Conservation (phyloP, 31 red algal species). For the Porphyra umbilicalis region DNA sequence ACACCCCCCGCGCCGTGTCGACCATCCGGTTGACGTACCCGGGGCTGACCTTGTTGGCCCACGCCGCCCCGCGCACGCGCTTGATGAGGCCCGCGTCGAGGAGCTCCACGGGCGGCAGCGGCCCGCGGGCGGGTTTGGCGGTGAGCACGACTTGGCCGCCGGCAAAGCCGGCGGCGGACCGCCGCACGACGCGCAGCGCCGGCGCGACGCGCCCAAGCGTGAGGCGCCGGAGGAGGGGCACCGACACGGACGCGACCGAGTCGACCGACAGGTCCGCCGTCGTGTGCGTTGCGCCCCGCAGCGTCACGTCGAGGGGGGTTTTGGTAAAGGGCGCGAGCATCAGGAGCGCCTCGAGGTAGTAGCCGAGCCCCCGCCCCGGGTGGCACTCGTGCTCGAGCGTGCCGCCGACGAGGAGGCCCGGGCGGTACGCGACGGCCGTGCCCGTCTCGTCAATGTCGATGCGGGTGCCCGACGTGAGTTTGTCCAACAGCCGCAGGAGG, state of each 20-base stretch:
- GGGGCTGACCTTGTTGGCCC: constrained; percentile 52
- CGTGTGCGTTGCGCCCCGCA: constrained; percentile 58
- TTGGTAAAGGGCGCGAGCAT: constrained; percentile 81
- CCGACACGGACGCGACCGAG: constrained; percentile 50
- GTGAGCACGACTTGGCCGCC: constrained; percentile 47
- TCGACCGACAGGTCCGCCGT: constrained; percentile 54
- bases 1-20: constrained; percentile 29
- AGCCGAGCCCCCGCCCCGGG: constrained; percentile 49
- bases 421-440: constrained; percentile 52
- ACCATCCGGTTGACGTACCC: constrained; percentile 52
- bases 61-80: constrained; percentile 76
- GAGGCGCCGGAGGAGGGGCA: constrained; percentile 67
- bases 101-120: constrained; percentile 54
- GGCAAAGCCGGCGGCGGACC: constrained; percentile 15
- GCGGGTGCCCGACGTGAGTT: constrained; percentile 61
- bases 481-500: constrained; percentile 84
- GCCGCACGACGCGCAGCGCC: constrained; percentile 31
- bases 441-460: constrained; percentile 81
- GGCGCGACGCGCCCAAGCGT: constrained; percentile 22
- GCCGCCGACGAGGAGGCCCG: constrained; percentile 60
- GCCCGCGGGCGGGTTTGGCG: constrained; percentile 11
- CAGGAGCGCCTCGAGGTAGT: constrained; percentile 81
- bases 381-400: constrained; percentile 73
- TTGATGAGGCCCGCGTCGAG: constrained; percentile 69
- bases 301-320: constrained; percentile 30